phyloP scores from a whole-genome alignment of 2,329 filamentous ascomycete genomes.

The Fusarium sp. region DNA sequence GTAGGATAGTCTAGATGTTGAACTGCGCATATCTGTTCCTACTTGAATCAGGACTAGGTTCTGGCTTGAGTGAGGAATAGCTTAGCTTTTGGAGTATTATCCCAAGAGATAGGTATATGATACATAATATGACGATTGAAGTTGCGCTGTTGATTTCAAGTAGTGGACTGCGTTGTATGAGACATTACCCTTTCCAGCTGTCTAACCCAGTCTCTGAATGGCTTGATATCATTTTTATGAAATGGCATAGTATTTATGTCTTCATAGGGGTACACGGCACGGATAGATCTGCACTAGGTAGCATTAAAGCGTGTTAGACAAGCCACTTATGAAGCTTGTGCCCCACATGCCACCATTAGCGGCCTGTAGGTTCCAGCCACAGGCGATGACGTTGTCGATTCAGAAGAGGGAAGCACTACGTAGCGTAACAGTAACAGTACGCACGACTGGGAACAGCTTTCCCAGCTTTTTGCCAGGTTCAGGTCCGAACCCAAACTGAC shows the following conservation, averaged over 20 bases:
- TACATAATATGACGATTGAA: conserved; percentile 7
- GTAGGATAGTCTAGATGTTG: conserved; percentile 15
- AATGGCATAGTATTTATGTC: conserved; percentile 15
- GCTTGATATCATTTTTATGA: conserved; percentile 10
- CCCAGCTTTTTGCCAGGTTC: conserved; percentile 39
- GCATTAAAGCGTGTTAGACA: conserved; percentile 1
- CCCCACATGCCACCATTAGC: conserved; percentile 27
- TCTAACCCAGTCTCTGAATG: background rate
- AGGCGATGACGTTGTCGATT: conserved; percentile 54
- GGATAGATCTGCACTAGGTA: conserved; percentile 14
- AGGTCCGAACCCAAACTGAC: conserved; percentile 43
- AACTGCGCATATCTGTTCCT: conserved; percentile 1
- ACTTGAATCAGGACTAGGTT: conserved; percentile 15
- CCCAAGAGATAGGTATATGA: background rate
- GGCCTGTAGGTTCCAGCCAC: conserved; percentile 45
- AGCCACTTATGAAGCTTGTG: conserved; percentile 28
- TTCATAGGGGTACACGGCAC: conserved; percentile 9
- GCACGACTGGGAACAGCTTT: conserved; percentile 40
- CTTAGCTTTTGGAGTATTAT: conserved; percentile 1
- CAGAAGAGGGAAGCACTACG: conserved; percentile 34
- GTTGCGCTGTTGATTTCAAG: background rate
- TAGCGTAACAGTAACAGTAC: conserved; percentile 28
- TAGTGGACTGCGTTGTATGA: background rate
- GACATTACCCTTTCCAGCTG: background rate
- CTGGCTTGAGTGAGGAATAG: conserved; percentile 9